Percentiles rank a stretch among this genome's conserved stretches.
These are phyloP conservation scores for Ogataea trehalophila DNA, from an alignment of 805 yeast genomes.

Conservation along the genomic window DNA sequence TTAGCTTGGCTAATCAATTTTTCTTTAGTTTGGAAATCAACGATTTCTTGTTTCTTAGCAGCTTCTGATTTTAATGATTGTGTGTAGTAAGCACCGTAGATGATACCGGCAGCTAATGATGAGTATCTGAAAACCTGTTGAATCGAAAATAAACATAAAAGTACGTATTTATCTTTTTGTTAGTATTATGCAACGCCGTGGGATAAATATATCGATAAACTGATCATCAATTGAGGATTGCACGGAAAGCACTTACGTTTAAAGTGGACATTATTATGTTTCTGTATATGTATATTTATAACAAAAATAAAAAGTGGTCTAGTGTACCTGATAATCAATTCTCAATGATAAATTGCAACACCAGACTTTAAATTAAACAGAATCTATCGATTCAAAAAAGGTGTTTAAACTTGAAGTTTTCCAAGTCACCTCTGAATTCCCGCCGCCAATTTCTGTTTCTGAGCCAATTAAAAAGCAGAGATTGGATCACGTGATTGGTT, in stretches of 20 bases:
- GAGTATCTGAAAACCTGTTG: conserved; percentile 84
- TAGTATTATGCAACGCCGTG: background rate
- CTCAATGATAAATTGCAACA: too few relatives aligned
- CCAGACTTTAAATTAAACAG: too few relatives aligned
- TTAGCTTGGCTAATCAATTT: conserved; percentile 84
- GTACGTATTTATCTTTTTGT: background rate
- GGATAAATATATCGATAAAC: background rate
- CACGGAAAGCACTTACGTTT: conserved; percentile 34
- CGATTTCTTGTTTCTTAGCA: conserved; percentile 49
- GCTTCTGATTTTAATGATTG: conserved; percentile 58
- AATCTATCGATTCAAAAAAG: too few relatives aligned
- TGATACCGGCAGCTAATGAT: conserved; percentile 81
- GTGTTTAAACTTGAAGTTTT: too few relatives aligned
- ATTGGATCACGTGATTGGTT: background rate
- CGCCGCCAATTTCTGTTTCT: too few relatives aligned
- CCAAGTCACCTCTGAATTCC: too few relatives aligned
- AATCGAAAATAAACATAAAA: too few relatives aligned
- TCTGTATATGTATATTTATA: background rate
- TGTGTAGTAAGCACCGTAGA: conserved; percentile 87
- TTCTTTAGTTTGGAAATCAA: conserved; percentile 58
- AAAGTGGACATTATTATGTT: conserved; percentile 40
- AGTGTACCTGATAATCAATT: background rate
- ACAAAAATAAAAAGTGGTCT: background rate
- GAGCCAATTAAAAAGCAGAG: too few relatives aligned
- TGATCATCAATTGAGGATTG: too few relatives aligned